phyloP scores from a whole-genome alignment of 1,284 basidiomycete species.

The Heterobasidion irregulare region DNA sequence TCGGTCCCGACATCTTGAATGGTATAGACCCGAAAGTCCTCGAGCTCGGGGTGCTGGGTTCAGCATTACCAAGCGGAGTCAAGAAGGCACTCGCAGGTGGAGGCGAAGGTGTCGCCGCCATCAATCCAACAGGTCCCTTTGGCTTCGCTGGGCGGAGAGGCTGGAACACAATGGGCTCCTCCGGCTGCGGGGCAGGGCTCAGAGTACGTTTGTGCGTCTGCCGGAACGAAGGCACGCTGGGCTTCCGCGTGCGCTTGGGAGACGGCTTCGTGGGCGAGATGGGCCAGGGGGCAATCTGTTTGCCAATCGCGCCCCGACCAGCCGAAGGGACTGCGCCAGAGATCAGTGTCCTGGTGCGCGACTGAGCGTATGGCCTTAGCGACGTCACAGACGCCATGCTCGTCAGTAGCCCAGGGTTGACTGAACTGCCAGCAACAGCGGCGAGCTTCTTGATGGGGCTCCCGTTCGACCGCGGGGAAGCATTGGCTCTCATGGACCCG shows the following conservation, averaged over 20 bases:
- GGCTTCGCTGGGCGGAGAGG: conserved; percentile 43
- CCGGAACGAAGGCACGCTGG: conserved; percentile 16
- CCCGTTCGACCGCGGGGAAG: conserved; percentile 14
- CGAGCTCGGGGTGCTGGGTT: conserved; percentile 2
- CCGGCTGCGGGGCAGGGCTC: conserved; percentile 42
- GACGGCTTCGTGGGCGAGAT: conserved; percentile 37
- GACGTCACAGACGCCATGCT: conserved; percentile 45
- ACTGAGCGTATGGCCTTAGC: conserved; percentile 51
- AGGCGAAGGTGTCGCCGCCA: conserved; percentile 9
- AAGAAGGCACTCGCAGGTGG: too few species aligned
- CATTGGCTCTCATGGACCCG: conserved; percentile 1
- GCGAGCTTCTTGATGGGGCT: conserved; percentile 30
- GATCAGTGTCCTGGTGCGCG: conserved; percentile 19
- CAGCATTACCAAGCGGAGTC: too few species aligned
- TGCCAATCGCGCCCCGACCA: conserved; percentile 26
- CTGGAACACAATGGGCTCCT: conserved; percentile 45
- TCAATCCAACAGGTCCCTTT: conserved; percentile 10
- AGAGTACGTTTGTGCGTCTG: conserved; percentile 43
- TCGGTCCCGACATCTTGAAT: conserved; percentile 2
- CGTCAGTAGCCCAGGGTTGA: conserved; percentile 21
- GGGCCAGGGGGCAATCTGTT: conserved; percentile 60
- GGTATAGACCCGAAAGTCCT: conserved; percentile 43
- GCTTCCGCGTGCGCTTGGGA: not conserved
- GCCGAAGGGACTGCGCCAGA: not conserved
- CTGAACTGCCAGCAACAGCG: conserved; percentile 13